Percentiles rank a stretch among this genome's conserved stretches.
Evolutionary conservation across 2,329 filamentous ascomycete genomes (phyloP).

Genomic region (Cadophora sp.): DNA sequence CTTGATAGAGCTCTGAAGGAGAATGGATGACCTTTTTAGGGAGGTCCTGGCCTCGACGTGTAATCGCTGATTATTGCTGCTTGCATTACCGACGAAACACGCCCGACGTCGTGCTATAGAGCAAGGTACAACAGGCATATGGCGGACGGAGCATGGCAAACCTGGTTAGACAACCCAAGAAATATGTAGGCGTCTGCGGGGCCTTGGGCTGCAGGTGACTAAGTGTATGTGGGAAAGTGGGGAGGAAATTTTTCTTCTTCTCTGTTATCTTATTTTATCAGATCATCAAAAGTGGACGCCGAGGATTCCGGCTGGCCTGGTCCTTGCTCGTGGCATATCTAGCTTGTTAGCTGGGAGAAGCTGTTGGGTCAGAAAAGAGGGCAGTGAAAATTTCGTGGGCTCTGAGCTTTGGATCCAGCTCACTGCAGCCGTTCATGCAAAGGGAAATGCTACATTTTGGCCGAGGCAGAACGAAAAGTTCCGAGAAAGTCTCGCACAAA

Average conservation of each 20-base stretch:
- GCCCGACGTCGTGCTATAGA: slow-evolving; percentile 4
- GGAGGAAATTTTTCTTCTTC: not conserved
- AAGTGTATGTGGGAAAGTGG: slow-evolving; percentile 7
- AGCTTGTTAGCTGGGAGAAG: not conserved
- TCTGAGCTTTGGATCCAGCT: not conserved
- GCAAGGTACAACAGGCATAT: not conserved
- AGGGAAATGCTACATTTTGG: not conserved
- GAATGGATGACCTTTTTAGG: not conserved
- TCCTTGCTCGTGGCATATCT: not conserved
- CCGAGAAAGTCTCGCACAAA: not conserved
- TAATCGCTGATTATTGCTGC: slow-evolving; percentile 9
- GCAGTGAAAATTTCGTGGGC: not conserved
- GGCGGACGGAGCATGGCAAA: not conserved
- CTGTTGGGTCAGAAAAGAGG: not conserved
- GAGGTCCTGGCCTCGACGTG: not conserved
- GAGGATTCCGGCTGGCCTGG: not conserved
- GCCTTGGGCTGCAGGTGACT: not conserved
- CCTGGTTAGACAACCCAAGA: not conserved
- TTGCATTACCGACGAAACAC: not conserved
- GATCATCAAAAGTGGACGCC: slow-evolving; percentile 8
- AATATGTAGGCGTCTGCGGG: not conserved
- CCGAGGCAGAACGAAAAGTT: not conserved
- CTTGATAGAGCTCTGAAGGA: not conserved
- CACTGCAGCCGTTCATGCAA: not conserved
- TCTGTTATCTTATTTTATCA: slow-evolving; percentile 15